Percentiles rank a stretch among this genome's conserved stretches.
These are phyloP conservation scores for Akanthomyces dipterigenus DNA, from an alignment of 2,329 filamentous ascomycete species.

Conservation along the genomic window DNA sequence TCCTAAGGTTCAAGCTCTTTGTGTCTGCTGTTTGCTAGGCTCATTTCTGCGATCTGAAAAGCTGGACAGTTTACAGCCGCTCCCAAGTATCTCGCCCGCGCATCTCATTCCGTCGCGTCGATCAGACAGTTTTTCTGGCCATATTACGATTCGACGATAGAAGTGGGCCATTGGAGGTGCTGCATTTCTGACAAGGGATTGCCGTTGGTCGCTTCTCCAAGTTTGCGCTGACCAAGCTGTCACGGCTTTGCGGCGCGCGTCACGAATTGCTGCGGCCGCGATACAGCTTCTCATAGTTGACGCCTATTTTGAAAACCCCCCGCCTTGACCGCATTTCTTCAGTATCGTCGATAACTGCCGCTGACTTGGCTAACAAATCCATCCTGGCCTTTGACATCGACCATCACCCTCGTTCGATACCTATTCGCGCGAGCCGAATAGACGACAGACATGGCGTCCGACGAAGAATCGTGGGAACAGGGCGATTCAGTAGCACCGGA, in stretches of 20 bases:
- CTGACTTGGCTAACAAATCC: not conserved
- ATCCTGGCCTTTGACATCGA: too few species aligned
- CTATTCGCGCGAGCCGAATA: not conserved
- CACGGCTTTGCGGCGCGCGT: not conserved
- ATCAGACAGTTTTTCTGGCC: not conserved
- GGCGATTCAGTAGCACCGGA: conserved; percentile 48
- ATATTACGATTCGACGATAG: not conserved
- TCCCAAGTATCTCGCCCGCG: not conserved
- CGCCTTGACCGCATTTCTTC: not conserved
- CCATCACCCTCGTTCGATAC: not conserved
- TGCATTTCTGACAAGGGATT: not conserved
- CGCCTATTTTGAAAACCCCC: not conserved
- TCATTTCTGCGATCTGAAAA: conserved; percentile 5
- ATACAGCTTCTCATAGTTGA: conserved; percentile 13
- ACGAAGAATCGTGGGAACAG: conserved; percentile 43
- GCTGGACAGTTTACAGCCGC: not conserved
- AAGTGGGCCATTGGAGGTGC: not conserved
- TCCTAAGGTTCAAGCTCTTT: not conserved
- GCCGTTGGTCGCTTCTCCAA: not conserved
- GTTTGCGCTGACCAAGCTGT: not conserved
- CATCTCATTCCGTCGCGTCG: not conserved
- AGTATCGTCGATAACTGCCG: not conserved
- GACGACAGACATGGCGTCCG: conserved; percentile 28
- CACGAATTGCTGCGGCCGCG: conserved; percentile 15
- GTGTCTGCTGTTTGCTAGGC: not conserved